These are phyloP conservation scores for Aspergillus brunneoviolaceus DNA, from an alignment of 2,329 filamentous ascomycete genomes.

Conservation along the genomic window DNA sequence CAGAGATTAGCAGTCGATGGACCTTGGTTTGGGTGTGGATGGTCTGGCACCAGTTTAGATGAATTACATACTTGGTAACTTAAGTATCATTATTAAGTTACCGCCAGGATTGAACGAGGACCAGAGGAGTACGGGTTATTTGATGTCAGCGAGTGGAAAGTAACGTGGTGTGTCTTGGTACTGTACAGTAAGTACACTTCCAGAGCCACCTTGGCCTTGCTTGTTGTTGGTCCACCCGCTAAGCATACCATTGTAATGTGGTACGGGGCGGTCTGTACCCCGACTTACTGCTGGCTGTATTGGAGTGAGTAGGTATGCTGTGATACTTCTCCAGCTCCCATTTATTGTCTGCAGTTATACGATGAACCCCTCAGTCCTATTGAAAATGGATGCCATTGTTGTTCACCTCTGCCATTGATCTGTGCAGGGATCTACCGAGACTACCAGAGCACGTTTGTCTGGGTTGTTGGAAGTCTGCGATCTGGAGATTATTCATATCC, in stretches of 20 bases:
- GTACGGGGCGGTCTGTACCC: neutral
- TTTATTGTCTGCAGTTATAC: neutral
- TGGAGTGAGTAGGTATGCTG: conserved; percentile 1
- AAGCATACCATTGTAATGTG: neutral
- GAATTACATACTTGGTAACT: too few species aligned
- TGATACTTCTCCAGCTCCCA: neutral
- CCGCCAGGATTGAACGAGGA: neutral
- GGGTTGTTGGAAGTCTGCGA: neutral
- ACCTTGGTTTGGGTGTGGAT: neutral
- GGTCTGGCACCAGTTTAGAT: too few species aligned
- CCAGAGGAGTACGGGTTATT: neutral
- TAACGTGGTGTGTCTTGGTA: neutral
- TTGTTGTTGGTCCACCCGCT: neutral
- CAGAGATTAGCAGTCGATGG: neutral
- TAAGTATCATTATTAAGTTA: neutral
- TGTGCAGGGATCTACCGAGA: neutral
- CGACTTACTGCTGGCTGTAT: conserved; percentile 2
- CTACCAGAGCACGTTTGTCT: neutral
- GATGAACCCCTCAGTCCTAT: neutral
- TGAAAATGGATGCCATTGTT: neutral
- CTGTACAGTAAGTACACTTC: neutral
- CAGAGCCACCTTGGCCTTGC: neutral
- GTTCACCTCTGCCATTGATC: neutral
- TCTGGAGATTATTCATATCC: neutral
- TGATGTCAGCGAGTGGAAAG: neutral